Evolutionary conservation across 2,329 filamentous ascomycete genomes (phyloP).

Genomic region (Neonectria magnoliae): DNA sequence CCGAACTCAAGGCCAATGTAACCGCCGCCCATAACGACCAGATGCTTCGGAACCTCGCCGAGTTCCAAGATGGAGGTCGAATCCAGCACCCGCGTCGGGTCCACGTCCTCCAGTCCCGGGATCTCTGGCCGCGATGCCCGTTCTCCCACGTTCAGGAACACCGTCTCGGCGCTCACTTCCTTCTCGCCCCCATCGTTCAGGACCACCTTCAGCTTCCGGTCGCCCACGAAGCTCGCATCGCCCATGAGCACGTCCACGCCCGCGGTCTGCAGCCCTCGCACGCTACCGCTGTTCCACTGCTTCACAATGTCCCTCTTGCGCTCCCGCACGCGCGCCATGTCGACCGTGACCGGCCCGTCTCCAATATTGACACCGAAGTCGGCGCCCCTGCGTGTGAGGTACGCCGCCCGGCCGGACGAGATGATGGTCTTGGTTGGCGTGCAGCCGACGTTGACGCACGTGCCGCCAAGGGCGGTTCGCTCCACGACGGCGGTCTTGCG

Average conservation of each 20-base stretch:
- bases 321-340: slow-evolving; percentile 61
- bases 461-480: slow-evolving; percentile 60
- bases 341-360: slow-evolving; percentile 46
- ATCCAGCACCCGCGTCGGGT: slow-evolving; percentile 52
- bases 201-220: slow-evolving; percentile 50
- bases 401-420: slow-evolving; percentile 60
- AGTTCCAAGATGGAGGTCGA: slow-evolving; percentile 61
- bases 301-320: slow-evolving; percentile 64
- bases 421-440: slow-evolving; percentile 68
- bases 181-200: slow-evolving; percentile 45
- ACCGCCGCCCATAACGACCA: slow-evolving; percentile 63
- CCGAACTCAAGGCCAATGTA: slow-evolving; percentile 65
- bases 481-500: slow-evolving; percentile 59
- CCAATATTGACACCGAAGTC: slow-evolving; percentile 57
- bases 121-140: slow-evolving; percentile 52
- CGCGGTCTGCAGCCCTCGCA: slow-evolving; percentile 51
- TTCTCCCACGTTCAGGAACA: slow-evolving; percentile 61
- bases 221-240: slow-evolving; percentile 54
- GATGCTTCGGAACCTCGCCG: slow-evolving; percentile 55
- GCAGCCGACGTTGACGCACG: slow-evolving; percentile 65
- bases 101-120: slow-evolving; percentile 49
- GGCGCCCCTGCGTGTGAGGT: slow-evolving; percentile 52
- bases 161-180: slow-evolving; percentile 49
- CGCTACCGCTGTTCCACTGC: slow-evolving; percentile 59
- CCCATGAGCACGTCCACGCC: slow-evolving; percentile 59